These are phyloP conservation scores for Claviceps lovelessii DNA, from an alignment of 2,329 filamentous ascomycete species.

Conservation along the genomic window DNA sequence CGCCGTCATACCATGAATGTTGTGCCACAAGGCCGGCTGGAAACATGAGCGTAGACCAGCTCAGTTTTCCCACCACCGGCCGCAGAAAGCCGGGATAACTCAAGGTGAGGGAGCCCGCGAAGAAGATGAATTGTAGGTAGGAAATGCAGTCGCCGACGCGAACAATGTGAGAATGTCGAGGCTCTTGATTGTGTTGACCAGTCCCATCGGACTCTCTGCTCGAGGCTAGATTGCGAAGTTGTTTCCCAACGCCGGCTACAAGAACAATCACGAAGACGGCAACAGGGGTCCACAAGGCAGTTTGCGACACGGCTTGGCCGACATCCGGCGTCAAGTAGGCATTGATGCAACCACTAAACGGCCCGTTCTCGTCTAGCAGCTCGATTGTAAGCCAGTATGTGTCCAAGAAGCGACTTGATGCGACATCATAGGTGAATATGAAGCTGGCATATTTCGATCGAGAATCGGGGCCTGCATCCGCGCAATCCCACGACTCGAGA, in stretches of 20 bases:
- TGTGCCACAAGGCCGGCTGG: slow-evolving; percentile 14
- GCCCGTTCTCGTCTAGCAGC: neutral
- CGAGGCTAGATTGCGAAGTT: neutral
- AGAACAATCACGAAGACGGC: neutral
- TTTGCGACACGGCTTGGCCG: neutral
- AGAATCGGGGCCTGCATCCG: neutral
- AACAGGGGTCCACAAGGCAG: neutral
- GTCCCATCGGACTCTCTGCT: neutral
- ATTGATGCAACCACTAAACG: neutral
- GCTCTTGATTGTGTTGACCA: neutral
- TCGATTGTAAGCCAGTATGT: slow-evolving; percentile 1
- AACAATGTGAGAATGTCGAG: neutral
- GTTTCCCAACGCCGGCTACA: neutral
- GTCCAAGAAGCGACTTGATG: neutral
- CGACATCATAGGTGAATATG: neutral
- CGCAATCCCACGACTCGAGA: neutral
- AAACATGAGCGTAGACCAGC: slow-evolving; percentile 41
- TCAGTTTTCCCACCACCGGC: slow-evolving; percentile 43
- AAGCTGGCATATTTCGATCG: neutral
- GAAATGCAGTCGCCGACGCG: slow-evolving; percentile 44
- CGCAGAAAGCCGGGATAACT: slow-evolving; percentile 62
- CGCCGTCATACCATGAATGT: slow-evolving; percentile 13
- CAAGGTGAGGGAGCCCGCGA: slow-evolving; percentile 55
- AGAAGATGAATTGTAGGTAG: slow-evolving; percentile 61
- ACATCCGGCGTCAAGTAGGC: slow-evolving; percentile 1